Evolutionary conservation across 78 protist genomes (phyloP).

Genomic region (Diacronema lutheri): DNA sequence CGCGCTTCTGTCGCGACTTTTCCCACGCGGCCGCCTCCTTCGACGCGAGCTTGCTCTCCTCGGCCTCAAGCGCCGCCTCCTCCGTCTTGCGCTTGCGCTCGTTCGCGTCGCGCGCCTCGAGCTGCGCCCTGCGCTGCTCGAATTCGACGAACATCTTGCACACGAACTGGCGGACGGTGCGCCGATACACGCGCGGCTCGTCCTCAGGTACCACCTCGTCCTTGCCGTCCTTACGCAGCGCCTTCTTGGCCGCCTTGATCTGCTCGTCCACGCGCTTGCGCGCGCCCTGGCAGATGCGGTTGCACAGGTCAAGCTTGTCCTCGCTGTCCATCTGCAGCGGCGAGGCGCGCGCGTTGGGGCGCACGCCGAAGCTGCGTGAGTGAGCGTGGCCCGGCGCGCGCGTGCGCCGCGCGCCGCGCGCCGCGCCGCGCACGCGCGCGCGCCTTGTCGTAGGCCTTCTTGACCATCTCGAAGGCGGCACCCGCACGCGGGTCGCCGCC

Average conservation of each 20-base stretch:
- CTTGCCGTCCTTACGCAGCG: slow-evolving; percentile 6
- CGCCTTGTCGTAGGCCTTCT: too few relatives aligned
- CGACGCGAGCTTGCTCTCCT: neutral
- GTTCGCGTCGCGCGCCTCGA: neutral
- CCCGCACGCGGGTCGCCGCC: neutral
- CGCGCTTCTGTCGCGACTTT: slow-evolving; percentile 16
- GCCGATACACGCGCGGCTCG: neutral
- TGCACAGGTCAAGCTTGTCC: too few relatives aligned
- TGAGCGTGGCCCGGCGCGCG: too few relatives aligned
- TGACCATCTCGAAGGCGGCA: neutral
- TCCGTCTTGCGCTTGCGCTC: too few relatives aligned
- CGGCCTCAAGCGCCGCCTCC: neutral
- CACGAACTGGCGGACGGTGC: neutral
- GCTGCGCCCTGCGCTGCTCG: neutral
- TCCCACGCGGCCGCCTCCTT: slow-evolving; percentile 17
- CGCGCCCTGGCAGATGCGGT: neutral
- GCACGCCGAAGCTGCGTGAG: too few relatives aligned
- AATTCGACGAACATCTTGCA: slow-evolving; percentile 6
- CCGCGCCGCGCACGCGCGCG: too few relatives aligned
- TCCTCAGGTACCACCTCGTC: slow-evolving; percentile 9
- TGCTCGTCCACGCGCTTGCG: neutral
- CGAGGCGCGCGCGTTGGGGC: too few relatives aligned
- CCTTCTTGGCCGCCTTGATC: neutral
- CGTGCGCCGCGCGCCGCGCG: too few relatives aligned
- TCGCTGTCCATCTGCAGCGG: too few relatives aligned